These are phyloP conservation scores for Aspergillus mulundensis DNA, from an alignment of 495 filamentous ascomycete genomes.

Conservation along the genomic window DNA sequence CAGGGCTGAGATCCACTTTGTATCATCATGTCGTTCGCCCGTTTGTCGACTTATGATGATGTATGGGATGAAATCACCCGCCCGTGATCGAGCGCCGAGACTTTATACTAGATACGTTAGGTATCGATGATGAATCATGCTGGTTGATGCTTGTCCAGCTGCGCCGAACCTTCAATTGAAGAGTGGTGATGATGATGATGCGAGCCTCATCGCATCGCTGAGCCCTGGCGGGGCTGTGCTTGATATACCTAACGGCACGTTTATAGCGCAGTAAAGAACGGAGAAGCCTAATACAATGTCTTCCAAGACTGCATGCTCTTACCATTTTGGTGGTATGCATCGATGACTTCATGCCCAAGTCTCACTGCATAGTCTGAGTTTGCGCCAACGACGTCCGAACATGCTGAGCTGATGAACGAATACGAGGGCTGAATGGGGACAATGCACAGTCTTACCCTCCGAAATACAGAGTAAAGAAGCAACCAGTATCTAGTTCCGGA, in stretches of 20 bases:
- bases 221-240: slow-evolving; percentile 1
- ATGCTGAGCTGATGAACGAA: background rate
- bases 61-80: background rate
- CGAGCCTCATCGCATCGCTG: background rate
- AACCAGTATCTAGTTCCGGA: background rate
- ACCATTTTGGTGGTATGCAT: background rate
- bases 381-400: background rate
- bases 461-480: background rate
- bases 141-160: background rate
- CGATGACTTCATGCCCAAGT: slow-evolving; percentile 1
- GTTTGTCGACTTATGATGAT: background rate
- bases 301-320: background rate
- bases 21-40: background rate
- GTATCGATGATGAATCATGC: background rate
- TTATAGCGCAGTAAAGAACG: background rate
- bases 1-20: slow-evolving; percentile 4
- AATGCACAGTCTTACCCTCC: background rate
- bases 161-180: background rate
- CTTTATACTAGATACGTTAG: background rate
- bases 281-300: background rate
- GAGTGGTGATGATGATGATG: background rate
- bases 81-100: background rate
- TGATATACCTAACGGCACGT: background rate
- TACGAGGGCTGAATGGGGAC: background rate
- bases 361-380: background rate